These are phyloP conservation scores for Phycomyces nitens DNA, from an alignment of 192 early-diverging fungal species.

Conservation along the genomic window DNA sequence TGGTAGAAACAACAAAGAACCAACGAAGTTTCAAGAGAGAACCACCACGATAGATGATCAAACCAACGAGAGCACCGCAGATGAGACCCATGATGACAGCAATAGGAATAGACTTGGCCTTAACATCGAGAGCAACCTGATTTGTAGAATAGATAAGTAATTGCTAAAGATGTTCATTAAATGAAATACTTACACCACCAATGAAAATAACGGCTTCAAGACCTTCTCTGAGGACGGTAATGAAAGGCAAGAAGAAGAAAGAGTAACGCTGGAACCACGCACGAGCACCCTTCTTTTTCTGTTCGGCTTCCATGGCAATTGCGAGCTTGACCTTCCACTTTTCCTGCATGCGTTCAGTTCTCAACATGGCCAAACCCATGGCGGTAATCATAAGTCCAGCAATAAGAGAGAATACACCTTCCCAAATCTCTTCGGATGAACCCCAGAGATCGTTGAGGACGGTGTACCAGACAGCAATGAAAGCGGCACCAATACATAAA, in stretches of 20 bases:
- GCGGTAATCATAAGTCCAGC: constrained; percentile 74
- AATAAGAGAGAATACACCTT: constrained; percentile 80
- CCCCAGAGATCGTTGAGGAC: constrained; percentile 52
- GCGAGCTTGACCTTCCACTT: constrained; percentile 59
- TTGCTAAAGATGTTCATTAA: constrained; percentile 2
- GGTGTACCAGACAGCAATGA: constrained; percentile 79
- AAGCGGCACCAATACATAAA: constrained; percentile 66
- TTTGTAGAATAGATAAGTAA: background rate
- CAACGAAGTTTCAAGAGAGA: constrained; percentile 63
- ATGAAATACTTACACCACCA: constrained; percentile 61
- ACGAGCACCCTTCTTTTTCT: background rate
- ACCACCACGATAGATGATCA: constrained; percentile 70
- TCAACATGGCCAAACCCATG: constrained; percentile 82
- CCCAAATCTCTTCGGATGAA: constrained; percentile 77
- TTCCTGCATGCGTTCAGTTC: constrained; percentile 63
- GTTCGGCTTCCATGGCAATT: constrained; percentile 19
- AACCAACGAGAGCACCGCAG: constrained; percentile 66
- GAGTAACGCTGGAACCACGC: constrained; percentile 45
- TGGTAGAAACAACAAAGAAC: constrained; percentile 75
- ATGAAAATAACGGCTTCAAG: constrained; percentile 86
- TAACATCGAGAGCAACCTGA: constrained; percentile 15
- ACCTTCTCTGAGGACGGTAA: constrained; percentile 84
- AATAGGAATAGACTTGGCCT: constrained; percentile 70
- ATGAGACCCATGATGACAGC: constrained; percentile 72
- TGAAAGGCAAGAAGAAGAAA: constrained; percentile 79